These are phyloP conservation scores for Cytospora paraplurivora DNA, from an alignment of 2,329 filamentous ascomycete genomes.

Conservation along the genomic window DNA sequence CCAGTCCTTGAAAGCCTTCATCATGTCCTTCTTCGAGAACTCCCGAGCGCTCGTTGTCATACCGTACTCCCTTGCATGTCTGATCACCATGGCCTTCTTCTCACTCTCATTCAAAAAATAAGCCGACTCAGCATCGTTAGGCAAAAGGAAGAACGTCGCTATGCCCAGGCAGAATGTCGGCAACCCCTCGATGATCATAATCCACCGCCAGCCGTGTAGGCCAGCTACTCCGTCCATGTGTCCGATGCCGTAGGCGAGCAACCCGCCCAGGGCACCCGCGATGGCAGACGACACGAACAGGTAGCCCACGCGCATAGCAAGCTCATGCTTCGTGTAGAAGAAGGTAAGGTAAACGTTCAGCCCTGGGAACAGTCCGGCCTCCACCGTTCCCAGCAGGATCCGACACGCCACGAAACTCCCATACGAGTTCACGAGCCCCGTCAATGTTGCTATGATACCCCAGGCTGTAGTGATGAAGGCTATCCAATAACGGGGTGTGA, in stretches of 20 bases:
- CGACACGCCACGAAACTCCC: slow-evolving; percentile 68
- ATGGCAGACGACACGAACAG: slow-evolving; percentile 72
- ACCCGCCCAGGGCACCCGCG: slow-evolving; percentile 70
- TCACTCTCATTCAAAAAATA: slow-evolving; percentile 62
- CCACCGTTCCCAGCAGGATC: slow-evolving; percentile 67
- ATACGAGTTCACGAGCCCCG: slow-evolving; percentile 68
- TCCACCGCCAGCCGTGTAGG: slow-evolving; percentile 70
- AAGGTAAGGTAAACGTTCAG: slow-evolving; percentile 71
- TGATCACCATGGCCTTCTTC: slow-evolving; percentile 51
- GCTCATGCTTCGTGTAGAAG: slow-evolving; percentile 74
- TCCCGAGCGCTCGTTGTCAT: slow-evolving; percentile 48
- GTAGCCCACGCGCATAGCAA: slow-evolving; percentile 72
- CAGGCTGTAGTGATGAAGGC: slow-evolving; percentile 65
- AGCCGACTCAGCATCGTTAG: slow-evolving; percentile 62
- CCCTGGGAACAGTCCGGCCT: slow-evolving; percentile 71
- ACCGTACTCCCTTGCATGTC: slow-evolving; percentile 47
- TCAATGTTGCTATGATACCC: slow-evolving; percentile 70
- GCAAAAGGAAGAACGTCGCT: slow-evolving; percentile 57
- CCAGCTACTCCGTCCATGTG: slow-evolving; percentile 70
- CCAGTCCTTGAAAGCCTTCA: slow-evolving; percentile 71
- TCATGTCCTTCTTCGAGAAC: slow-evolving; percentile 62
- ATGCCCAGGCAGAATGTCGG: slow-evolving; percentile 57
- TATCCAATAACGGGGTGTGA: slow-evolving; percentile 65
- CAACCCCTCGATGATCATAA: slow-evolving; percentile 61
- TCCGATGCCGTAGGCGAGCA: slow-evolving; percentile 73